Evolutionary conservation across 2,329 filamentous ascomycete genomes (phyloP), one percentile per base, ranked within the genome.

Genomic region (Calonectria pauciramosa): DNA sequence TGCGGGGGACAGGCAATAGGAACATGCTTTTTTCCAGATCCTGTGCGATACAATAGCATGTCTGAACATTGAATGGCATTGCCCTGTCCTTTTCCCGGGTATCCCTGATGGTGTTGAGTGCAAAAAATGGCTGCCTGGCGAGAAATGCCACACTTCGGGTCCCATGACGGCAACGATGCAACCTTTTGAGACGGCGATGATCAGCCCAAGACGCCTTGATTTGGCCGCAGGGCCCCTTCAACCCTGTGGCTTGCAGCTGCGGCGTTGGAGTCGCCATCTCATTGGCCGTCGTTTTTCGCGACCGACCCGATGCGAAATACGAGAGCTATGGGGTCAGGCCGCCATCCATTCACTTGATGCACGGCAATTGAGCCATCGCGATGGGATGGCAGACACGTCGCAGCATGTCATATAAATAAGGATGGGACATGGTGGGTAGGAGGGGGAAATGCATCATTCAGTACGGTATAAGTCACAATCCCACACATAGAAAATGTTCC

Each of bases 281-380:
- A 71, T 67, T 71, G 70, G 70, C 18, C 20, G 10, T 32, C 63
- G 70, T 23, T 30, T 32, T 38, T 60, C 63, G 38, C 63, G 18
- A 67, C 28, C 1, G 16, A 26, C n/a, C 13, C 64, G 36, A 67
- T 49, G 52, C 70, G 70, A 67, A 67, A 71, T 71, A 71, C 70
- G 70, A 67, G 51, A 26, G 30, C 2, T 14, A 26, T 51, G 32
- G 28, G 51, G 60, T n/a, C 34, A 38, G 56, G 56, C 34, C n/a
- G 14, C 51, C 14, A 13, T 32, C n/a, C 41, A 30, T 71, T 60
- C 30, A 13, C 6, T 16, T 10, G 23, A 41, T 52, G 41, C 30
- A 47, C 8, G n/a, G 68, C 34, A n/a, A 9, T n/a, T 54, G 28
- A 9, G 20, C 26, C 10, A 20, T 11, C 16, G 8, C 13, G 23